These are phyloP conservation scores for Epichloe baconii DNA, from an alignment of 2,329 filamentous ascomycete genomes.

Conservation along the genomic window DNA sequence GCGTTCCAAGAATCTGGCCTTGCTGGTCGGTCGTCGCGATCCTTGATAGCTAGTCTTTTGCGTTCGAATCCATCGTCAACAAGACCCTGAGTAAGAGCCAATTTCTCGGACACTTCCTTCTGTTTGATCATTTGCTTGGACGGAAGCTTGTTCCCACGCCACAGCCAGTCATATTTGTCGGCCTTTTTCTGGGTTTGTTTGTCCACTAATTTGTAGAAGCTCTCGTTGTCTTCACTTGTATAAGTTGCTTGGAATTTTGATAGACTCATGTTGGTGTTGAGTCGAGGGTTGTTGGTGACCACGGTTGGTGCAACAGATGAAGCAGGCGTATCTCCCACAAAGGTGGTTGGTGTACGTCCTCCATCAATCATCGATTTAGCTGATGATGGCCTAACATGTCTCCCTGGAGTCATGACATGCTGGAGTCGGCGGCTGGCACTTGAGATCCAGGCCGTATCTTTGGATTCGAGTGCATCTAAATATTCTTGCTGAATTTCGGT, in stretches of 20 bases:
- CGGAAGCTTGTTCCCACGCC: slow-evolving; percentile 73
- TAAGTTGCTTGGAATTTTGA: slow-evolving; percentile 82
- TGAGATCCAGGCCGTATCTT: slow-evolving; percentile 73
- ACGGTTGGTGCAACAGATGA: slow-evolving; percentile 36
- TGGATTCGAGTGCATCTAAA: slow-evolving; percentile 77
- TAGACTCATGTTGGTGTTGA: slow-evolving; percentile 70
- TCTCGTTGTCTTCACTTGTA: slow-evolving; percentile 96
- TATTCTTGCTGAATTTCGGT: slow-evolving; percentile 84
- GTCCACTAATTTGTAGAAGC: slow-evolving; percentile 85
- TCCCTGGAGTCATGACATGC: slow-evolving; percentile 71
- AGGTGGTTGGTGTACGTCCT: slow-evolving; percentile 50
- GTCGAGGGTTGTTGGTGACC: slow-evolving; percentile 28
- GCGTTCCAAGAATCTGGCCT: slow-evolving; percentile 65
- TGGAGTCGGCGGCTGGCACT: slow-evolving; percentile 60
- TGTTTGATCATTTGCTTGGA: slow-evolving; percentile 66
- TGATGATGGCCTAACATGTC: slow-evolving; percentile 19
- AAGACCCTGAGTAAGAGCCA: slow-evolving; percentile 33
- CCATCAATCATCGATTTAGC: slow-evolving; percentile 16
- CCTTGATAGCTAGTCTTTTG: slow-evolving; percentile 50
- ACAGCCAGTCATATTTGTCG: slow-evolving; percentile 81
- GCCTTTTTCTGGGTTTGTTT: slow-evolving; percentile 75
- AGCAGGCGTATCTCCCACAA: slow-evolving; percentile 58
- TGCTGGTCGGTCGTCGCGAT: slow-evolving; percentile 59
- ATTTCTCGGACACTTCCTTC: slow-evolving; percentile 44
- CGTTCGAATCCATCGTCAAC: slow-evolving; percentile 44